Percentiles rank a stretch among this genome's conserved stretches.
These are phyloP conservation scores for Rhynchosporium agropyri DNA, from an alignment of 2,329 filamentous ascomycete genomes.

Conservation along the genomic window DNA sequence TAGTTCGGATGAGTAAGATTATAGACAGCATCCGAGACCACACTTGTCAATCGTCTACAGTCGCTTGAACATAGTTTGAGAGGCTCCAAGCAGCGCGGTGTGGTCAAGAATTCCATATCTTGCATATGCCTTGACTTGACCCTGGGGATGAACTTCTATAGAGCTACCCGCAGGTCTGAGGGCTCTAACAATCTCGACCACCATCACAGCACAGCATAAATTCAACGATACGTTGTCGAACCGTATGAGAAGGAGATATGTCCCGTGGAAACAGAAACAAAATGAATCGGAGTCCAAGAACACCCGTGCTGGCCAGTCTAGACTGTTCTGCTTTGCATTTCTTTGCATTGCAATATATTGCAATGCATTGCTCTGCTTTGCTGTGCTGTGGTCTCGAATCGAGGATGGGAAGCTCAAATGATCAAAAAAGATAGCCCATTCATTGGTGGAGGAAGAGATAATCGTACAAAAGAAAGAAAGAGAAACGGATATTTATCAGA, in stretches of 20 bases:
- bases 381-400: not conserved
- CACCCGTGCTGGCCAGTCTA: not conserved
- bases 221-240: no score
- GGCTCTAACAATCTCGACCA: not conserved
- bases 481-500: not conserved
- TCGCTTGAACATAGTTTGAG: not conserved
- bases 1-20: slow-evolving; percentile 3
- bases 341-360: no score
- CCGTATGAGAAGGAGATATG: no score
- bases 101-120: not conserved
- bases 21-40: not conserved
- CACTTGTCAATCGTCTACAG: not conserved
- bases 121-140: not conserved
- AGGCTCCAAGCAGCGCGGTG: not conserved
- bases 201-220: not conserved
- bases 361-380: not conserved
- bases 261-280: no score
- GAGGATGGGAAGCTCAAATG: not conserved
- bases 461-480: not conserved
- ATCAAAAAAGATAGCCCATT: not conserved
- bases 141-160: not conserved
- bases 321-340: no score
- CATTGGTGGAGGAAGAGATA: not conserved
- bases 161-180: not conserved
- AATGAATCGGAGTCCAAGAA: not conserved